Conservation (phyloP, 768 basidiomycete genomes). For the Lactarius psammicola region DNA sequence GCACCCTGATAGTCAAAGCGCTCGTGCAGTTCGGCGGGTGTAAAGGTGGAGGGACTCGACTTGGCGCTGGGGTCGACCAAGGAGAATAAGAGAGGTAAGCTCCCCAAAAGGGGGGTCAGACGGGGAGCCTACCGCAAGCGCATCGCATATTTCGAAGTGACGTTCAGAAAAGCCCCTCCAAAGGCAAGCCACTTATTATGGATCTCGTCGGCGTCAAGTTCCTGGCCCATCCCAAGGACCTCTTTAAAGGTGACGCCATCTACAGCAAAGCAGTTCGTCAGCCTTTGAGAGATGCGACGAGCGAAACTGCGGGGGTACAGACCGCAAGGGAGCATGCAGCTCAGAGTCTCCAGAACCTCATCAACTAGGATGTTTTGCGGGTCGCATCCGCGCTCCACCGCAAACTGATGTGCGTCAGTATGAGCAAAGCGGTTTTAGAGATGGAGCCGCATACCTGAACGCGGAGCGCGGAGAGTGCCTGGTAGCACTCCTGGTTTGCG, state of each 20-base stretch:
- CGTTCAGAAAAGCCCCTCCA: constrained; percentile 14
- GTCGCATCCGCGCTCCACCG: constrained; percentile 23
- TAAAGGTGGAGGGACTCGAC: constrained; percentile 7
- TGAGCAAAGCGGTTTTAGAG: not conserved
- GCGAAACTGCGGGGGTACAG: not conserved
- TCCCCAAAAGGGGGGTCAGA: constrained; percentile 13
- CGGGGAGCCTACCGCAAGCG: constrained; percentile 17
- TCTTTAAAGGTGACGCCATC: constrained; percentile 11
- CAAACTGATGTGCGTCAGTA: constrained; percentile 5
- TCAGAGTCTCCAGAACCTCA: constrained; percentile 39
- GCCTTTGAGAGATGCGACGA: not conserved
- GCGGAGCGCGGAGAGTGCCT: constrained; percentile 23
- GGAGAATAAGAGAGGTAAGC: constrained; percentile 6
- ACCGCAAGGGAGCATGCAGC: constrained; percentile 45
- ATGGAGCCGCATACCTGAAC: constrained; percentile 18
- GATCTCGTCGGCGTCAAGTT: not conserved
- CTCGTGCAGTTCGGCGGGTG: constrained; percentile 20
- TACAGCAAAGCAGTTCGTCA: constrained; percentile 6
- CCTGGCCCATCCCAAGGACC: constrained; percentile 5
- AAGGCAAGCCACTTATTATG: constrained; percentile 10
- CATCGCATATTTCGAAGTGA: constrained; percentile 24
- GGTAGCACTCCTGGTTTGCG: constrained; percentile 8
- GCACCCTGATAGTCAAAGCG: constrained; percentile 22
- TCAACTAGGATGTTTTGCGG: constrained; percentile 38
- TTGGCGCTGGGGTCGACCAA: constrained; percentile 13